Percentiles rank a stretch among this genome's conserved stretches.
These are phyloP conservation scores for Boletus coccyginus DNA, from an alignment of 768 basidiomycete genomes.

Conservation along the genomic window DNA sequence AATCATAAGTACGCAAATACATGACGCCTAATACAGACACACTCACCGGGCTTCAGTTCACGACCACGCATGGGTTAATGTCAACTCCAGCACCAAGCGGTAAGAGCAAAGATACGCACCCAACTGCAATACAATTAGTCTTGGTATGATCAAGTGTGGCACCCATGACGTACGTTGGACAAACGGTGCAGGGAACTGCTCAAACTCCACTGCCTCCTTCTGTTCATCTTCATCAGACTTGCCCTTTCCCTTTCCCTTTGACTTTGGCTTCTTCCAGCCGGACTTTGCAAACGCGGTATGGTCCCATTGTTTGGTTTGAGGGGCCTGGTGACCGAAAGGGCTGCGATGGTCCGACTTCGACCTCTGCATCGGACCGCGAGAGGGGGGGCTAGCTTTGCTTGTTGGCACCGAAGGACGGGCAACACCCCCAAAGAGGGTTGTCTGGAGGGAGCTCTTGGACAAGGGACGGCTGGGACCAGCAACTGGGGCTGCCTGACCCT, in stretches of 20 bases:
- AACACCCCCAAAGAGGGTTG: slow-evolving; percentile 66
- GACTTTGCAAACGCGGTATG: slow-evolving; percentile 83
- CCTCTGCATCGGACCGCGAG: slow-evolving; percentile 38
- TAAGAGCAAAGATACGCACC: slow-evolving; percentile 40
- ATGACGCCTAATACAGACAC: too few species aligned
- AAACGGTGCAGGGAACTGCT: slow-evolving; percentile 83
- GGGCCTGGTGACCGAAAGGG: slow-evolving; percentile 52
- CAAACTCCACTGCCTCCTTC: slow-evolving; percentile 65
- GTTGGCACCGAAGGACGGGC: slow-evolving; percentile 34
- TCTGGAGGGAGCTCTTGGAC: slow-evolving; percentile 49
- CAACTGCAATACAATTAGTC: slow-evolving; percentile 37
- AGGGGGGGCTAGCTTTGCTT: slow-evolving; percentile 24
- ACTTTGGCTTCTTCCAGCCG: slow-evolving; percentile 56
- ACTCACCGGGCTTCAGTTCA: slow-evolving; percentile 32
- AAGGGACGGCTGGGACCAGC: slow-evolving; percentile 37
- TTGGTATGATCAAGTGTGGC: background rate
- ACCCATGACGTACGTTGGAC: slow-evolving; percentile 50
- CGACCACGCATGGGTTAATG: background rate
- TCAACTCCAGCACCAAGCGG: slow-evolving; percentile 2
- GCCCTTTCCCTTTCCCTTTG: slow-evolving; percentile 55
- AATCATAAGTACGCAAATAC: background rate
- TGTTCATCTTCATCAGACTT: slow-evolving; percentile 45
- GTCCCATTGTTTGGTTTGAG: slow-evolving; percentile 86
- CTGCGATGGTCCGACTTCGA: slow-evolving; percentile 41
- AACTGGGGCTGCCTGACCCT: slow-evolving; percentile 37